These are phyloP conservation scores for Neurospora hispaniola DNA, from an alignment of 495 filamentous ascomycete species.

Conservation along the genomic window DNA sequence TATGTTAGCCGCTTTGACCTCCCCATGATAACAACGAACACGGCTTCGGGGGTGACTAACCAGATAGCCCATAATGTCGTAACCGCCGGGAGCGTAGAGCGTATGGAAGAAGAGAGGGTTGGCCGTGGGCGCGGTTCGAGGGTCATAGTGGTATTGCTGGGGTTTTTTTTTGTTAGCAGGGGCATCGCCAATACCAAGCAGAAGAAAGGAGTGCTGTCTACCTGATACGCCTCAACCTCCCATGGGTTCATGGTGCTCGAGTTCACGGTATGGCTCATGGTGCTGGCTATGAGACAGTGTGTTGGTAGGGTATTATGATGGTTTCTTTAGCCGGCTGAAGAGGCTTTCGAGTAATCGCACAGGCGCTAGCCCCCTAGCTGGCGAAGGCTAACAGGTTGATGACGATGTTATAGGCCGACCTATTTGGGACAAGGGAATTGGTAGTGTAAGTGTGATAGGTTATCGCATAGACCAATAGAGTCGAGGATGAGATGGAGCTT, in stretches of 20 bases:
- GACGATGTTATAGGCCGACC: background rate
- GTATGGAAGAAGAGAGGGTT: slow-evolving; percentile 36
- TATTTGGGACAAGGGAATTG: background rate
- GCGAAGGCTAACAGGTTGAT: background rate
- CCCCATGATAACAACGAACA: background rate
- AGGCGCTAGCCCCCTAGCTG: background rate
- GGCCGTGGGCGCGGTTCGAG: background rate
- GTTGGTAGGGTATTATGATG: background rate
- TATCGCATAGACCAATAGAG: background rate
- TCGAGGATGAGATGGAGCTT: background rate
- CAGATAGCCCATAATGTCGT: slow-evolving; percentile 39
- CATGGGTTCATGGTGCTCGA: slow-evolving; percentile 13
- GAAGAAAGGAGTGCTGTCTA: background rate
- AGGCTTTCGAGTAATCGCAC: background rate
- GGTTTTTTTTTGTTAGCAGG: background rate
- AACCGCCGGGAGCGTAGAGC: slow-evolving; percentile 35
- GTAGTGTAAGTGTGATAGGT: slow-evolving; percentile 6
- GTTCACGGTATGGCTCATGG: background rate
- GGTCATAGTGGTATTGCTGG: background rate
- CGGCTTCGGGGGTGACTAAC: slow-evolving; percentile 17
- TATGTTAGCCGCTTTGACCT: background rate
- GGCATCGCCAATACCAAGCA: background rate
- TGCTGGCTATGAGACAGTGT: background rate
- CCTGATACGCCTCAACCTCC: slow-evolving; percentile 16
- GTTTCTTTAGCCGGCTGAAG: background rate